Percentiles rank a stretch among this genome's conserved stretches.
Evolutionary conservation across 352 stramenopile species (phyloP).

Genomic region (Salisapilia sapeloensis): DNA sequence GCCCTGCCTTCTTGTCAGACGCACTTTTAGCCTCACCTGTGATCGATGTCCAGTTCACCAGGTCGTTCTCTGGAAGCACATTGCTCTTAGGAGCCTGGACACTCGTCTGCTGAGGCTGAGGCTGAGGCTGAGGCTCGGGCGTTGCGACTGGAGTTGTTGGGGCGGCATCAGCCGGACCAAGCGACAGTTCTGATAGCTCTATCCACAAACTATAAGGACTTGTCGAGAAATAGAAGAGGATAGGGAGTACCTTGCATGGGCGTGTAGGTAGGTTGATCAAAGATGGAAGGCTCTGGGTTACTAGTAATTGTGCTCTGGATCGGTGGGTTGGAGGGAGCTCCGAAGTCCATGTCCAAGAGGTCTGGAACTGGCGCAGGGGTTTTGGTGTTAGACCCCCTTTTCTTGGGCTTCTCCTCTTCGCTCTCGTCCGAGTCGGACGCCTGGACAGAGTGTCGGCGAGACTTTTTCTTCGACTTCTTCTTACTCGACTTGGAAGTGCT

Average conservation of each 20-base stretch:
- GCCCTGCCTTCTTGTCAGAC: slow-evolving; percentile 7
- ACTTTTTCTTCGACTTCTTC: slow-evolving; percentile 2
- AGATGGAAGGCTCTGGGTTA: slow-evolving; percentile 8
- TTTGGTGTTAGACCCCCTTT: slow-evolving; percentile 5
- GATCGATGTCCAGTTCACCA: slow-evolving; percentile 37
- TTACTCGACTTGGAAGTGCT: no score
- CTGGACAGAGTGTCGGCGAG: no score
- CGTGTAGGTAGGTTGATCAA: slow-evolving; percentile 2
- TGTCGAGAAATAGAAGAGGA: slow-evolving; percentile 1
- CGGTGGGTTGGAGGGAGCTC: no score
- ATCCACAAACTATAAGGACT: slow-evolving; percentile 1
- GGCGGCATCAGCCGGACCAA: no score
- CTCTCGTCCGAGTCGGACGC: slow-evolving; percentile 8
- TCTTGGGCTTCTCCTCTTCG: slow-evolving; percentile 6
- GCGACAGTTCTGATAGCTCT: slow-evolving; percentile 2
- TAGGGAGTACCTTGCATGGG: slow-evolving; percentile 2
- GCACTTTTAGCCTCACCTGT: slow-evolving; percentile 32
- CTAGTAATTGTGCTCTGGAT: no score
- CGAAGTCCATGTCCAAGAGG: no score
- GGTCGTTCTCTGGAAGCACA: slow-evolving; percentile 43
- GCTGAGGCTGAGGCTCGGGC: neutral
- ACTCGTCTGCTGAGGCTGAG: neutral
- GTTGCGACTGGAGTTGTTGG: slow-evolving; percentile 1
- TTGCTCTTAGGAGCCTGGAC: slow-evolving; percentile 22
- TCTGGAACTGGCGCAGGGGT: slow-evolving; percentile 8